Conservation (phyloP, 345 rosid species). For the Brassica cretica region DNA sequence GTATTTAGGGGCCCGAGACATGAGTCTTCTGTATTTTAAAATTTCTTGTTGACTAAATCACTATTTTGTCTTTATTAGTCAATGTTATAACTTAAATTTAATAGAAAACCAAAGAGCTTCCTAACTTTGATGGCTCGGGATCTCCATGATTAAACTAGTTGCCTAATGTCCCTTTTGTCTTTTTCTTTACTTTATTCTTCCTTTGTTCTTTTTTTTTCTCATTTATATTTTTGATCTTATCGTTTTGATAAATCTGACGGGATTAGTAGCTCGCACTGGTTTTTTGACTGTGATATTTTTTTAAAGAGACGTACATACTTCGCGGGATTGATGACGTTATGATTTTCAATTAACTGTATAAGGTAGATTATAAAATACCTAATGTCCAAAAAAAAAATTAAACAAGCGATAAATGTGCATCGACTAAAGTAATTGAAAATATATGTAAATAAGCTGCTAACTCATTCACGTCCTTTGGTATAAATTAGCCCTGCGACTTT, state of each 20-base stretch:
- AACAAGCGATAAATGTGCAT: not conserved
- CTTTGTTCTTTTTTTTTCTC: not conserved
- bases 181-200: slow-evolving; percentile 20
- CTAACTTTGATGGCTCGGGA: slow-evolving; percentile 42
- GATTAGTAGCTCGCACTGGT: slow-evolving; percentile 8
- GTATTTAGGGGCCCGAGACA: slow-evolving; percentile 44
- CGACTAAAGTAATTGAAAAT: not conserved
- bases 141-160: slow-evolving; percentile 39
- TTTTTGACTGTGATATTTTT: slow-evolving; percentile 10
- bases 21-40: slow-evolving; percentile 32
- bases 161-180: slow-evolving; percentile 34
- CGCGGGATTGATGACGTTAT: not conserved
- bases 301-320: not conserved
- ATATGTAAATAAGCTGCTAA: not conserved
- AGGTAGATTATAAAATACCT: not conserved
- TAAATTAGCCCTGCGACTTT: too few species aligned
- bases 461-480: not conserved
- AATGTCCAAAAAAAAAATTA: not conserved
- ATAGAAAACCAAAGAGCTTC: slow-evolving; percentile 22
- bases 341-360: not conserved
- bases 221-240: not conserved
- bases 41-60: slow-evolving; percentile 39
- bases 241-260: slow-evolving; percentile 2
- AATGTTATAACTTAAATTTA: slow-evolving; percentile 9
- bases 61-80: slow-evolving; percentile 34